Evolutionary conservation across 805 yeast genomes (phyloP), one percentile per base, ranked within the genome.

Genomic region (Yueomyces sp.): DNA sequence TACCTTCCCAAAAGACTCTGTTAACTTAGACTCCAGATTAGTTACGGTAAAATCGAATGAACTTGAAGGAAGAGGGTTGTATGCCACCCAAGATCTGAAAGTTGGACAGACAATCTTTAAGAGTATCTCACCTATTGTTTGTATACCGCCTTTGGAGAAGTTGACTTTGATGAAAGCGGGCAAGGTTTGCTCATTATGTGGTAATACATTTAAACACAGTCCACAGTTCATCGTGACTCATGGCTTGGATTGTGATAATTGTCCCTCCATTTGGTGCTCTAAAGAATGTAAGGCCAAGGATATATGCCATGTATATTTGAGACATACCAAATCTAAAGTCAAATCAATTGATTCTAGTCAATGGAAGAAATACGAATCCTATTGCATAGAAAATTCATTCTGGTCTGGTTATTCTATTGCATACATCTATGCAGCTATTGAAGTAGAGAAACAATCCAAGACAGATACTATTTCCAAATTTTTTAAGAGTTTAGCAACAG

Each of bases 131-230:
- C 76, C 86, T 5, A 67, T 85, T 45, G 65, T 73, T 38, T 72
- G 74, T 36, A 64, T 83, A 1, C 85, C 90, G 2, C 85, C 82
- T 3, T 65, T 84, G 48, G 85, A 81, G 12, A 76, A 79, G 51
- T 62, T 77, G 40, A 69, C 73, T 36, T 62, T 82, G 45, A 74
- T 82, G 51, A 66, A 72, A 39, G 55, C 60, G 26, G 84, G 87
- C 0, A 74, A 74, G 51, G 83, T 85, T 3, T 85, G 95, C 58
- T 67, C 85, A 2, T 70, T 73, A 54, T 85, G 95, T 65, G 85
- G 87, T 0, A 69, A 71, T 40, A 62, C 78, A 2, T 60, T 79
- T 36, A 49, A 47, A 2, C 51, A 56, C 37, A 47, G 52, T 12
- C 49, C 56, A 9, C 55, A 60, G 5, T 55, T 52, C 36, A 52